Evolutionary conservation across 306 rosid species (phyloP).

Genomic region (Vigna reflexopilosa): DNA sequence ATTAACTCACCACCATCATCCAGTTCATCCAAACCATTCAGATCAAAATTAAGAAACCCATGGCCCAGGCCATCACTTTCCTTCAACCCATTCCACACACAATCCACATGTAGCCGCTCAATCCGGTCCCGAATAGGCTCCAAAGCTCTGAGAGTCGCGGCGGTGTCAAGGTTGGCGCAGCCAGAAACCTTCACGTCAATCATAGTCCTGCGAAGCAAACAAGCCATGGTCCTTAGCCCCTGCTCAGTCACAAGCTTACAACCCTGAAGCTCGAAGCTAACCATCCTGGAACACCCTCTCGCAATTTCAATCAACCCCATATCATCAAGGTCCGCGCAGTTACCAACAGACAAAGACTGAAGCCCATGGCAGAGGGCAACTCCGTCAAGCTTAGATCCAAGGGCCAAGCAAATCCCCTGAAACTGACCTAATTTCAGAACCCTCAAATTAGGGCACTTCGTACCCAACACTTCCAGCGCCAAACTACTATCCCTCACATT

Average conservation of each 20-base stretch:
- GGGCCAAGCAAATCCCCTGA: conserved; percentile 78
- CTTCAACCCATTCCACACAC: conserved; percentile 68
- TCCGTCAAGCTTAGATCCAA: conserved; percentile 81
- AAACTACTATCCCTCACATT: conserved; percentile 72
- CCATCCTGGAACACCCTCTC: conserved; percentile 76
- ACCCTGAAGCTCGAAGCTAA: conserved; percentile 70
- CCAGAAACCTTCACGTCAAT: conserved; percentile 71
- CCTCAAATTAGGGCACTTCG: conserved; percentile 72
- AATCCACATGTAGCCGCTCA: conserved; percentile 81
- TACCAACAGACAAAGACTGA: conserved; percentile 67
- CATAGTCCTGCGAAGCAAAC: conserved; percentile 64
- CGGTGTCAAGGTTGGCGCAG: conserved; percentile 70
- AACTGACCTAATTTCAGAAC: conserved; percentile 78
- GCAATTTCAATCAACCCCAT: conserved; percentile 95
- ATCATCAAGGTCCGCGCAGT: conserved; percentile 76
- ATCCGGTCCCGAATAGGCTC: conserved; percentile 74
- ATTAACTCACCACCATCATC: conserved; percentile 21
- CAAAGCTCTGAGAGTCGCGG: conserved; percentile 63
- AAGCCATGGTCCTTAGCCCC: conserved; percentile 77
- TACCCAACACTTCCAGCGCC: conserved; percentile 74
- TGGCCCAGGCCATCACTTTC: conserved; percentile 48
- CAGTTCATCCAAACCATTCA: conserved; percentile 42
- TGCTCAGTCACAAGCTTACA: conserved; percentile 70
- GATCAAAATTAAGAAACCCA: conserved; percentile 46
- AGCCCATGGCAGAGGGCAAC: conserved; percentile 80